phyloP scores from a whole-genome alignment of 2,329 filamentous ascomycete species.

The Teratosphaeriaceae sp. region DNA sequence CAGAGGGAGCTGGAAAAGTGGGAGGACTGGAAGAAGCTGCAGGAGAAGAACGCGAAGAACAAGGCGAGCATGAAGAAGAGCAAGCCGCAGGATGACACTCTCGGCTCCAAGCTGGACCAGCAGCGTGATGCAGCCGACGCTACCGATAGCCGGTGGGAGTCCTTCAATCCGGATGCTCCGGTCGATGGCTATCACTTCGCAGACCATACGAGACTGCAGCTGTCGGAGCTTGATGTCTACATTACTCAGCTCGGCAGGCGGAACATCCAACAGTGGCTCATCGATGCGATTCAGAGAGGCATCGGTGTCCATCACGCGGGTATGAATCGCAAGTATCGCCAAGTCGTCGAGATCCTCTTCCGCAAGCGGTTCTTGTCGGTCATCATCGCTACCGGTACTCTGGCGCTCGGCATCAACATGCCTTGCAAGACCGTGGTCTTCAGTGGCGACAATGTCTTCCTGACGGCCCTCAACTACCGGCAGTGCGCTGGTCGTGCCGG shows the following conservation, averaged over 20 bases:
- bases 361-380: slow-evolving; percentile 63
- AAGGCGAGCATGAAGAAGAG: slow-evolving; percentile 34
- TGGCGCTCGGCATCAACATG: slow-evolving; percentile 76
- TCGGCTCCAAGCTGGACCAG: slow-evolving; percentile 50
- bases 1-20: slow-evolving; percentile 52
- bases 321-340: slow-evolving; percentile 71
- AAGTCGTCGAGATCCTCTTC: slow-evolving; percentile 67
- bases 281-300: slow-evolving; percentile 58
- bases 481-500: slow-evolving; percentile 73
- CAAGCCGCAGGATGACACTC: slow-evolving; percentile 37
- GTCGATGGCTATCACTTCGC: slow-evolving; percentile 61
- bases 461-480: slow-evolving; percentile 69
- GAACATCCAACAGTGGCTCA: slow-evolving; percentile 46
- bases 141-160: slow-evolving; percentile 53
- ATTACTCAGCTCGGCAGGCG: slow-evolving; percentile 47
- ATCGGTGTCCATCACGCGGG: slow-evolving; percentile 73
- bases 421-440: slow-evolving; percentile 79
- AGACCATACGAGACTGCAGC: slow-evolving; percentile 51
- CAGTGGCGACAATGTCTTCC: slow-evolving; percentile 62
- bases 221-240: slow-evolving; percentile 53
- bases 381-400: slow-evolving; percentile 68
- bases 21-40: slow-evolving; percentile 49
- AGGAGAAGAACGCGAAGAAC: slow-evolving; percentile 32
- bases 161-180: slow-evolving; percentile 61
- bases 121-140: slow-evolving; percentile 50